Evolutionary conservation across 2,329 filamentous ascomycete species (phyloP), one percentile per base, ranked within the genome.

Genomic region (Fusarium sp.): DNA sequence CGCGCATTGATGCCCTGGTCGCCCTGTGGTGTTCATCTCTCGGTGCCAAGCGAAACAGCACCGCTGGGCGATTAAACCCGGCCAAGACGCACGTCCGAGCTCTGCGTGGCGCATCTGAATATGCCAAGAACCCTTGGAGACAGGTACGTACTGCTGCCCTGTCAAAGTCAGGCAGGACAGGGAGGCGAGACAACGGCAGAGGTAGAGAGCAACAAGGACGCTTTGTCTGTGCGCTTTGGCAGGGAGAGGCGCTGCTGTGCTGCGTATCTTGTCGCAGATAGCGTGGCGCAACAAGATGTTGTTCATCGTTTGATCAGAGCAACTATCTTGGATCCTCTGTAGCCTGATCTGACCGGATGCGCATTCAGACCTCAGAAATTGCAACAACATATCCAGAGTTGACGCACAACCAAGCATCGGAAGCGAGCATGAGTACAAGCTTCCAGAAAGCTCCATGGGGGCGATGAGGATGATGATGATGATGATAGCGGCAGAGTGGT

Each of bases 31-130:
- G 73, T 67, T 73, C 69, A 75, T 75, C 72, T 73, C 64, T 65
- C 22, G 68, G 56, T 73, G 67, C 70, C 73, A 74, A 72, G 73
- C 67, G 68, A 76, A 74, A 76, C 73, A 72, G 65, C 52, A 62
- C 70, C 56, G 56, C 66, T 69, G 18, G 45, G 56, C 70, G 70
- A 76, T 74, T 70, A 65, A 69, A 74, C 70, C 67, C 73, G 73
- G 60, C 60, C 13, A 42, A 50, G 63, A 74, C 52, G 71, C 73
- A 72, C 65, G 70, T 64, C 59, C 65, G 62, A 66, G 59, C 57
- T 52, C 52, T 47, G 47, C 62, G 73, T 76, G 70, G 70, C 68
- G 65, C 70, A 70, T 74, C 67, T 64, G 50, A 75, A 64, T 47
- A 62, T 61, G 73, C 64, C 66, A 71, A 73, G 73, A 72, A 37